Percentiles rank a stretch among this genome's conserved stretches.
Conservation (phyloP, 805 yeast species). For the Yueomyces sinensis region DNA sequence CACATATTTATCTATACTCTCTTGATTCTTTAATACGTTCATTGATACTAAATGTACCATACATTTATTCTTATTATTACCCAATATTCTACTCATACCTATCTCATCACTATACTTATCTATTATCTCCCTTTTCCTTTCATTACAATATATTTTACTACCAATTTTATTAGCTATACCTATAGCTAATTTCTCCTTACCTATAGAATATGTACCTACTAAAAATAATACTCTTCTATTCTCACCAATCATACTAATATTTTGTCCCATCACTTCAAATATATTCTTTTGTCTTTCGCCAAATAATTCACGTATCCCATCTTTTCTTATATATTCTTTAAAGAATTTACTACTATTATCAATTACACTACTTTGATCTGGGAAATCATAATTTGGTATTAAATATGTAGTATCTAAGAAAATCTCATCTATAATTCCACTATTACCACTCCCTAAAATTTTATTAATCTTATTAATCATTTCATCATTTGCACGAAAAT, state of each 20-base stretch:
- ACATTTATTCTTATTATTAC: slow-evolving; percentile 32
- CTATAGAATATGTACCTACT: slow-evolving; percentile 85
- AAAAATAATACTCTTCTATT: slow-evolving; percentile 23
- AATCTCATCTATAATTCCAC: slow-evolving; percentile 36
- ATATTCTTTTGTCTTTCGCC: slow-evolving; percentile 9
- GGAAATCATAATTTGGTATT: slow-evolving; percentile 62
- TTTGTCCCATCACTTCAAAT: no score
- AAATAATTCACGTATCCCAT: slow-evolving; percentile 13
- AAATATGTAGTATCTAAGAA: slow-evolving; percentile 89
- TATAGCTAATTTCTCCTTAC: slow-evolving; percentile 79
- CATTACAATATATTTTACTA: slow-evolving; percentile 36
- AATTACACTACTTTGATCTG: slow-evolving; percentile 61
- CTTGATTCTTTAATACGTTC: slow-evolving; percentile 33
- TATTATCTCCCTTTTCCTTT: slow-evolving; percentile 31
- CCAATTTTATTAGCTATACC: slow-evolving; percentile 39
- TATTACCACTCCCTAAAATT: not conserved
- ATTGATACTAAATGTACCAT: slow-evolving; percentile 67
- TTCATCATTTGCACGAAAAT: slow-evolving; percentile 56
- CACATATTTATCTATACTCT: slow-evolving; percentile 19
- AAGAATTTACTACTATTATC: slow-evolving; percentile 43
- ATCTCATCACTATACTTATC: slow-evolving; percentile 33
- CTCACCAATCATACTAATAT: no score
- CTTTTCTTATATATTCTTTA: slow-evolving; percentile 21
- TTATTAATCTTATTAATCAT: slow-evolving; percentile 28
- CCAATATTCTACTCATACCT: slow-evolving; percentile 28